These are phyloP conservation scores for Batrachochytrium dendrobatidis DNA, from an alignment of 371 early-diverging fungal species.

Conservation along the genomic window DNA sequence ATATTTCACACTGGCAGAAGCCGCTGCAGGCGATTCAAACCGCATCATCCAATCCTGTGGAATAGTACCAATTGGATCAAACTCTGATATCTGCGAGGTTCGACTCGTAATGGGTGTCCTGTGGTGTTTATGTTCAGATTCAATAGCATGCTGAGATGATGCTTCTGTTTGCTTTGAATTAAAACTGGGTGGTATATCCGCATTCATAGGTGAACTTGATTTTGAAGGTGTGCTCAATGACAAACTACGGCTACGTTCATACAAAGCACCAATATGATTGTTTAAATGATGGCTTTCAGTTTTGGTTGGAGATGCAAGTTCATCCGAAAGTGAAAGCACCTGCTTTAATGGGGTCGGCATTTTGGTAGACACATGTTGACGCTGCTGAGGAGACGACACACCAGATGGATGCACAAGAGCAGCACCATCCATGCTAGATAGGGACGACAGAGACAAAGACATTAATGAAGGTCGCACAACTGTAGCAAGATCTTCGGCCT, in stretches of 20 bases:
- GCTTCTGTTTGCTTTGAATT: no score
- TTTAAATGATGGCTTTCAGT: no score
- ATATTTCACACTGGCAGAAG: neutral
- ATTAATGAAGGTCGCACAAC: neutral
- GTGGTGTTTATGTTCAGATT: no score
- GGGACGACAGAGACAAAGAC: neutral
- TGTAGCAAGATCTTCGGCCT: neutral
- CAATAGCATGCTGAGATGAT: no score
- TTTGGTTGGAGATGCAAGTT: neutral
- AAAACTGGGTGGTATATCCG: no score
- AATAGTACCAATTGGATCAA: slow-evolving; percentile 13
- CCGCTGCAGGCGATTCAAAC: neutral
- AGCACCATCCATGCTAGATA: neutral
- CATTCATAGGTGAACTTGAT: no score
- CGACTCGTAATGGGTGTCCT: no score
- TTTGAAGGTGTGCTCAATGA: no score
- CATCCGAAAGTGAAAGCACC: neutral
- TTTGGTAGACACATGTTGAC: neutral
- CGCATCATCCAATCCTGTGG: slow-evolving; percentile 17
- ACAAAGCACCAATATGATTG: no score
- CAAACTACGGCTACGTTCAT: no score
- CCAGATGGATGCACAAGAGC: neutral
- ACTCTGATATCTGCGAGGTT: slow-evolving; percentile 2
- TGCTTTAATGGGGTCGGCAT: neutral
- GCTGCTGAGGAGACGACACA: neutral